Evolutionary conservation across 2,329 filamentous ascomycete genomes (phyloP).

Genomic region (Chaetothyriales sp.): DNA sequence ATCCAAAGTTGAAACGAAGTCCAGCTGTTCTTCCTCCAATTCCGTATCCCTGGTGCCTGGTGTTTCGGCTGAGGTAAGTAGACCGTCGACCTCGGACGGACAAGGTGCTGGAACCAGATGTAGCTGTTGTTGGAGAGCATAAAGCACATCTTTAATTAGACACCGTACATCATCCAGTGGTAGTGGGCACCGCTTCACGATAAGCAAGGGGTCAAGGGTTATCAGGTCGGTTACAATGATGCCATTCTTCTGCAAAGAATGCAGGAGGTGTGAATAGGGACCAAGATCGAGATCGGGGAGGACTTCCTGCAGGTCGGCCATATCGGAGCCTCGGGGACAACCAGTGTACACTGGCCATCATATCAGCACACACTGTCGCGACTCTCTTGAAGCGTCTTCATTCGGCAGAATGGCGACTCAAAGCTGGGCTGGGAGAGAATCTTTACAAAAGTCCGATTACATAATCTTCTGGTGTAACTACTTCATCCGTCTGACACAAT

Average conservation of each 20-base stretch:
- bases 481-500: background rate
- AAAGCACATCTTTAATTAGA: slow-evolving; percentile 51
- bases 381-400: background rate
- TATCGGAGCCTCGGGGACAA: slow-evolving; percentile 22
- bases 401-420: background rate
- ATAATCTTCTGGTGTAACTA: background rate
- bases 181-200: slow-evolving; percentile 72
- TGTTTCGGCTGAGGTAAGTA: slow-evolving; percentile 1
- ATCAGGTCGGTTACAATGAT: slow-evolving; percentile 74
- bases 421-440: no score
- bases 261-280: slow-evolving; percentile 58
- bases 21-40: background rate
- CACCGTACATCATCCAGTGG: slow-evolving; percentile 67
- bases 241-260: slow-evolving; percentile 60
- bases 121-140: slow-evolving; percentile 51
- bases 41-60: background rate
- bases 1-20: slow-evolving; percentile 47
- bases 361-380: background rate
- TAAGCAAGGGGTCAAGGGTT: slow-evolving; percentile 63
- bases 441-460: no score
- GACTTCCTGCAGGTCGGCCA: slow-evolving; percentile 75
- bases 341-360: background rate
- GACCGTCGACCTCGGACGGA: background rate
- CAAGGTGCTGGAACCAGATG: background rate
- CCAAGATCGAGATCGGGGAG: slow-evolving; percentile 63